Percentiles rank a stretch among this genome's conserved stretches.
phyloP scores from a whole-genome alignment of 1,139 yeast genomes.

The Taphrina populina region DNA sequence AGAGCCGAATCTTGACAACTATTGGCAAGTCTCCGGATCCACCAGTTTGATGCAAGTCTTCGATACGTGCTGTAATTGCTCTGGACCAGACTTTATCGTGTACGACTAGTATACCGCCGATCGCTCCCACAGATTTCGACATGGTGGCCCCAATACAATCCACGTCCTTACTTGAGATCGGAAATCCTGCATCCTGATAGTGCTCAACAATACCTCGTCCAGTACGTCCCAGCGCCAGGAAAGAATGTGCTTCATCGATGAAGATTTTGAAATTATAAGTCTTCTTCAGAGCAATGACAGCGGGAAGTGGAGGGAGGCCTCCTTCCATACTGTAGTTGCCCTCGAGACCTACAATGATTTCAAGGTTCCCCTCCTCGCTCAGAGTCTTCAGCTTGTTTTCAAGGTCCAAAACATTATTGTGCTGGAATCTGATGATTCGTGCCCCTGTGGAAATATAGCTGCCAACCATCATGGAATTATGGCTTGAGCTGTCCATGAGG shows the following conservation, averaged over 20 bases:
- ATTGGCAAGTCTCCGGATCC: constrained; percentile 24
- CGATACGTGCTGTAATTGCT: constrained; percentile 11
- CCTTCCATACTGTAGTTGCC: constrained; percentile 98
- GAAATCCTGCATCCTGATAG: constrained; percentile 22
- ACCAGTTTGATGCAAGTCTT: constrained; percentile 11
- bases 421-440: constrained; percentile 11
- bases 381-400: constrained; percentile 11
- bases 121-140: constrained; percentile 28
- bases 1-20: constrained; percentile 31
- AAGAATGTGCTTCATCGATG: constrained; percentile 96
- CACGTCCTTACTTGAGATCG: constrained; percentile 17
- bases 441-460: constrained; percentile 23
- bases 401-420: constrained; percentile 24
- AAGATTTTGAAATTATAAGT: constrained; percentile 86
- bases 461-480: constrained; percentile 31
- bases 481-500: constrained; percentile 28
- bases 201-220: constrained; percentile 63
- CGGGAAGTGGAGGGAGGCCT: constrained; percentile 82
- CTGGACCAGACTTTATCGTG: constrained; percentile 3
- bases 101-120: constrained; percentile 24
- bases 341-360: constrained; percentile 87
- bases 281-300: constrained; percentile 67
- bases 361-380: not conserved
- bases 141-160: constrained; percentile 30
- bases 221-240: constrained; percentile 91